Evolutionary conservation across 2,329 filamentous ascomycete species (phyloP).

Genomic region (Juglanconis sp.): DNA sequence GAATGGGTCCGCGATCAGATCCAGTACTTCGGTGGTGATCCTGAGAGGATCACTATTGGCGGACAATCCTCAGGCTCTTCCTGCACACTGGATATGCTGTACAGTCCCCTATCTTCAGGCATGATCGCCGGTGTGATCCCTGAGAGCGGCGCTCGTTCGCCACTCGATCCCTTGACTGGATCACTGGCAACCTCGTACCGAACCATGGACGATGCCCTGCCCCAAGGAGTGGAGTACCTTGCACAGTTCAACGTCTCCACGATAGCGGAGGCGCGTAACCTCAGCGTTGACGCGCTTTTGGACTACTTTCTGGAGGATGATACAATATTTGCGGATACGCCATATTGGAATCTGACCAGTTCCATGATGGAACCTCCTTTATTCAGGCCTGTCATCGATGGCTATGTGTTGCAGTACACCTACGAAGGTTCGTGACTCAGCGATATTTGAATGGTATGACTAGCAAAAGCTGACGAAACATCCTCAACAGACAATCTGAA

Average conservation of each 20-base stretch:
- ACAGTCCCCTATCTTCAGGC: conserved; percentile 6
- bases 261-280: conserved; percentile 21
- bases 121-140: conserved; percentile 28
- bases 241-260: conserved; percentile 20
- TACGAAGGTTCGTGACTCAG: not conserved
- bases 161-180: conserved; percentile 27
- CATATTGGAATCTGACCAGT: not conserved
- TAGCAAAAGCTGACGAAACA: too few species aligned
- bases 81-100: conserved; percentile 32
- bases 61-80: conserved; percentile 67
- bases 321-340: conserved; percentile 1
- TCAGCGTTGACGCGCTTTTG: conserved; percentile 16
- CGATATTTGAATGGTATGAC: too few species aligned
- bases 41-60: conserved; percentile 62
- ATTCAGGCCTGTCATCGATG: conserved; percentile 6
- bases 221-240: conserved; percentile 19
- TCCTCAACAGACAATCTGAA: not conserved
- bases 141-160: conserved; percentile 29
- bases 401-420: conserved; percentile 5
- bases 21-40: conserved; percentile 64
- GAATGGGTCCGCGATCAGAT: conserved; percentile 47
- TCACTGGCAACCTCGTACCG: conserved; percentile 26
- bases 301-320: not conserved
- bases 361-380: not conserved
- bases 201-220: conserved; percentile 22